These are phyloP conservation scores for Diaporthe ampelina DNA, from an alignment of 2,329 filamentous ascomycete genomes.

Conservation along the genomic window DNA sequence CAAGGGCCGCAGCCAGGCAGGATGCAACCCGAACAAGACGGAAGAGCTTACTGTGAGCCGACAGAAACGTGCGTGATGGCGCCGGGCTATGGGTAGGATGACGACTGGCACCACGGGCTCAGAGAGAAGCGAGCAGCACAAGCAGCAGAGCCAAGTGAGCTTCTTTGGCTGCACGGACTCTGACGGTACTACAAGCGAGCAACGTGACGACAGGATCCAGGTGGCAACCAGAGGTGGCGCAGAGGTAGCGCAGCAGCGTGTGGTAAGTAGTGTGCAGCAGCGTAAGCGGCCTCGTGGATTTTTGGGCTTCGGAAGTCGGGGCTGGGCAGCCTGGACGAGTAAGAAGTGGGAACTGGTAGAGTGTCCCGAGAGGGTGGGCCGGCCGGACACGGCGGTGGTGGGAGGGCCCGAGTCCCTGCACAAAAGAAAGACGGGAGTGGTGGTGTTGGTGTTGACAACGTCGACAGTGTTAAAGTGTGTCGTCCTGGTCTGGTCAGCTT, in stretches of 20 bases:
- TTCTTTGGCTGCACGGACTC: conserved; percentile 24
- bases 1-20: conserved; percentile 15
- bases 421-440: not conserved
- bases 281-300: conserved; percentile 13
- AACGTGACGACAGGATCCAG: conserved; percentile 20
- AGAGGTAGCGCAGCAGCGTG: conserved; percentile 11
- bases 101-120: no score
- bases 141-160: conserved; percentile 12
- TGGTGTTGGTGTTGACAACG: not conserved
- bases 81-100: not conserved
- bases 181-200: not conserved
- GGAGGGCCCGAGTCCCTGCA: conserved; percentile 21
- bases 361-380: conserved; percentile 30
- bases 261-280: no score
- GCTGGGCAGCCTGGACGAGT: conserved; percentile 23
- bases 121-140: not conserved
- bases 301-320: conserved; percentile 26
- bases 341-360: conserved; percentile 27
- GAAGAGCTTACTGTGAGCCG: conserved; percentile 26
- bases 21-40: no score
- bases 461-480: not conserved
- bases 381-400: conserved; percentile 23
- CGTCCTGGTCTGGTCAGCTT: conserved; percentile 7
- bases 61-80: not conserved
- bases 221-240: conserved; percentile 11